Conservation (phyloP, 2,329 filamentous ascomycete species). For the Fusarium sp. region DNA sequence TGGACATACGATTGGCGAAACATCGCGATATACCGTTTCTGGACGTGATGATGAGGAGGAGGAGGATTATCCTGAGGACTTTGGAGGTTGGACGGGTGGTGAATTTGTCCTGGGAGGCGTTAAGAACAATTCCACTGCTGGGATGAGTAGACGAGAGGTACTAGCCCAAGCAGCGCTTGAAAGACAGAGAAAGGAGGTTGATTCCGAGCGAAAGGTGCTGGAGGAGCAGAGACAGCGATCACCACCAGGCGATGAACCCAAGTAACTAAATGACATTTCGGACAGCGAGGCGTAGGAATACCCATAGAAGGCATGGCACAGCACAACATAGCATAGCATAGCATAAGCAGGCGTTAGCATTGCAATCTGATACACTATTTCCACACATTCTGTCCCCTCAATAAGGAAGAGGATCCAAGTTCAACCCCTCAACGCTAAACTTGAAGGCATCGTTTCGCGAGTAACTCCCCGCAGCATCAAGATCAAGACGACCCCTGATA, state of each 20-base stretch:
- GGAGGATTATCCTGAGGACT: conserved; percentile 62
- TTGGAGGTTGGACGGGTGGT: conserved; percentile 82
- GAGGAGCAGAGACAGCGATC: conserved; percentile 45
- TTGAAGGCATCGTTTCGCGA: conserved; percentile 76
- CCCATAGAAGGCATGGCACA: background rate
- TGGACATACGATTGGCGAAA: conserved; percentile 73
- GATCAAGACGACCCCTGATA: conserved; percentile 79
- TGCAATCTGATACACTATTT: conserved; percentile 23
- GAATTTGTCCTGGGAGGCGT: conserved; percentile 77
- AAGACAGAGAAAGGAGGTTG: conserved; percentile 48
- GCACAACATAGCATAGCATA: background rate
- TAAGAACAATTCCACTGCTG: conserved; percentile 55
- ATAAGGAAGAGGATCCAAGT: conserved; percentile 68
- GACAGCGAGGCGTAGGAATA: conserved; percentile 24
- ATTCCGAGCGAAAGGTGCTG: conserved; percentile 47
- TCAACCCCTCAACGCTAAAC: conserved; percentile 67
- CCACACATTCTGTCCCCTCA: conserved; percentile 28
- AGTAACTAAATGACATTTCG: conserved; percentile 19
- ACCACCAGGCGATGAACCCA: conserved; percentile 37
- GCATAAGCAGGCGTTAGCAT: conserved; percentile 14
- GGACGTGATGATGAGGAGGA: conserved; percentile 63
- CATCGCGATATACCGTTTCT: conserved; percentile 68
- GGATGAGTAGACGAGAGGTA: conserved; percentile 77
- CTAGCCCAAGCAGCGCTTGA: conserved; percentile 65
- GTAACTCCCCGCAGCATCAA: conserved; percentile 88